A percentile compares a stretch with the other conserved stretches of the same genome.
Evolutionary conservation across 306 rosid species (phyloP).

Genomic region (Hippophae rhamnoides): DNA sequence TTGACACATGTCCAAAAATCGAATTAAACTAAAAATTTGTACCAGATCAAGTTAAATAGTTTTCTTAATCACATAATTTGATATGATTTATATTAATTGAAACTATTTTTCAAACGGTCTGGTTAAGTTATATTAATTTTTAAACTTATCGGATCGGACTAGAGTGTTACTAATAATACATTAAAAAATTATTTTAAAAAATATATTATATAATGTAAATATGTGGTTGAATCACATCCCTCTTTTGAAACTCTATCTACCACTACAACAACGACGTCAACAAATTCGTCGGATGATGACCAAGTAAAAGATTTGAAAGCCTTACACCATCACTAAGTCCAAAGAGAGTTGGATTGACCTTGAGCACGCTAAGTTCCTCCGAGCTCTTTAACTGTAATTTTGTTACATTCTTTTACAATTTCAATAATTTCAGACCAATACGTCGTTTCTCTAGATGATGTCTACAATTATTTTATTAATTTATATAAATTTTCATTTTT

Average conservation of each 20-base stretch:
- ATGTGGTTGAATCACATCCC: too few relatives aligned
- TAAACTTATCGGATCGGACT: too few relatives aligned
- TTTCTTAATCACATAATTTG: too few relatives aligned
- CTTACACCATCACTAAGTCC: conserved; percentile 92
- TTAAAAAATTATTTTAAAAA: too few relatives aligned
- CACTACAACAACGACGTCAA: conserved; percentile 19
- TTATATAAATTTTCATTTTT: background rate
- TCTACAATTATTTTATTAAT: background rate
- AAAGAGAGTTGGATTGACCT: conserved; percentile 97
- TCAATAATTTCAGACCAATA: background rate
- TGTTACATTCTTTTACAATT: background rate
- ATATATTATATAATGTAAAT: too few relatives aligned
- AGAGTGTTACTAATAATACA: too few relatives aligned
- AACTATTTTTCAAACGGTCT: too few relatives aligned
- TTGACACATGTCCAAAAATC: too few relatives aligned
- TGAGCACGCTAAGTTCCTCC: conserved; percentile 91
- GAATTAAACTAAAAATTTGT: too few relatives aligned
- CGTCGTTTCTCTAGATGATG: background rate
- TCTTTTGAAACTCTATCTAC: conserved; percentile 31
- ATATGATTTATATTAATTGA: too few relatives aligned
- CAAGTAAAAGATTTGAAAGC: conserved; percentile 66
- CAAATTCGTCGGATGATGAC: conserved; percentile 47
- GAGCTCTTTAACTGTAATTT: conserved; percentile 84
- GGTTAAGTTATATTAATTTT: too few relatives aligned
- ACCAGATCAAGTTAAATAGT: too few relatives aligned